phyloP scores from a whole-genome alignment of 1,139 yeast genomes.

The Pichia sp. region DNA sequence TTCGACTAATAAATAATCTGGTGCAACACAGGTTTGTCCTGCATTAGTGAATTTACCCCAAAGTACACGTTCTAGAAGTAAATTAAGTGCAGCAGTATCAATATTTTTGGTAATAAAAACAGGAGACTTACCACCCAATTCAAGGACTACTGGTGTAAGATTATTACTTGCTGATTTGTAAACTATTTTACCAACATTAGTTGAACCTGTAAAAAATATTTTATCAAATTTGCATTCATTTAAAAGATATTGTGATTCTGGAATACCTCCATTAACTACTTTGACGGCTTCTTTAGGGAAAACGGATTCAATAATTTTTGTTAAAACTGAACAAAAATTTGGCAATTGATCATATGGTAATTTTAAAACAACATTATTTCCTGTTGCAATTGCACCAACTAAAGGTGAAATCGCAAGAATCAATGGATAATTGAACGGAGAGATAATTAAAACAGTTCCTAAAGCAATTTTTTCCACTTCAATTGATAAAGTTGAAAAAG shows the following conservation, averaged over 20 bases:
- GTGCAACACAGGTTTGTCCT: conserved; percentile 91
- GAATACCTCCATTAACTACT: conserved; percentile 67
- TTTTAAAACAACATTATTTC: conserved; percentile 76
- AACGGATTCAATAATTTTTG: conserved; percentile 48
- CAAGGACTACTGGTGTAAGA: conserved; percentile 75
- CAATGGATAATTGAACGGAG: conserved; percentile 88
- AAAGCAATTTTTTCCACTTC: conserved; percentile 60
- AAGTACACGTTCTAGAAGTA: conserved; percentile 59
- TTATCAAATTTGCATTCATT: conserved; percentile 62
- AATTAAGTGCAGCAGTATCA: conserved; percentile 32
- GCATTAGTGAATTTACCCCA: conserved; percentile 78
- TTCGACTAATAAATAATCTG: conserved; percentile 73
- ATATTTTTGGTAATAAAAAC: conserved; percentile 57
- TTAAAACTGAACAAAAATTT: conserved; percentile 48
- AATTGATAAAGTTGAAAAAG: conserved; percentile 42
- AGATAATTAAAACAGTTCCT: conserved; percentile 69
- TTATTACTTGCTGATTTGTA: conserved; percentile 78
- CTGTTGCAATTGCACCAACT: conserved; percentile 80
- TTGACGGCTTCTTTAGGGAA: conserved; percentile 48
- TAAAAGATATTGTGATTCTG: conserved; percentile 63
- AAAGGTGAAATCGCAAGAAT: conserved; percentile 59
- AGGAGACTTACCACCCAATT: conserved; percentile 93
- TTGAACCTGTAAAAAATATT: conserved; percentile 82
- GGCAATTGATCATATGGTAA: conserved; percentile 70
- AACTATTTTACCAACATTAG: conserved; percentile 67